Percentiles rank a stretch among this genome's conserved stretches.
Conservation (phyloP, 495 filamentous ascomycete species). For the Glonium stellatum region DNA sequence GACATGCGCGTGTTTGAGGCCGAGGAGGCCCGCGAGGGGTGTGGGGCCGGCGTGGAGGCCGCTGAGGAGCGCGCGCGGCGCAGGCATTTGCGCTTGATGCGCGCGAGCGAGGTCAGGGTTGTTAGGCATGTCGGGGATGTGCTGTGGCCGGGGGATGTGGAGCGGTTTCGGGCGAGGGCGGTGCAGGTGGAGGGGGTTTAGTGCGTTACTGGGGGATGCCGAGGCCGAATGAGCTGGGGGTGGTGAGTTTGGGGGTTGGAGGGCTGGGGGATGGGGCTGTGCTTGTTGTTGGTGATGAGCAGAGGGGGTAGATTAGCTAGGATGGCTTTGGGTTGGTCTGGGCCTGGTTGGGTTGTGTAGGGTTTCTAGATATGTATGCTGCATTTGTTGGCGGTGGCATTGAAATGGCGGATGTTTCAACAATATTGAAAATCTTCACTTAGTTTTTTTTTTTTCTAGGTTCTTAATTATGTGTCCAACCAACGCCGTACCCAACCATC, state of each 20-base stretch:
- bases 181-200: constrained; percentile 33
- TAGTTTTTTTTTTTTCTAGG: no score
- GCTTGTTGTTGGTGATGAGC: constrained; percentile 3
- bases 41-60: constrained; percentile 29
- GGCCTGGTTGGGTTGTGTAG: not conserved
- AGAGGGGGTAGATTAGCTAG: not conserved
- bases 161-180: constrained; percentile 48
- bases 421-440: no score
- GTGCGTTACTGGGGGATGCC: not conserved
- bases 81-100: constrained; percentile 58
- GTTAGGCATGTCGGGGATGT: constrained; percentile 63
- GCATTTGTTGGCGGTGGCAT: no score
- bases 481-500: not conserved
- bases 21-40: constrained; percentile 26
- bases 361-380: no score
- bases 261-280: constrained; percentile 9
- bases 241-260: constrained; percentile 17
- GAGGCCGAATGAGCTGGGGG: constrained; percentile 24
- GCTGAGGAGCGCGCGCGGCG: constrained; percentile 52
- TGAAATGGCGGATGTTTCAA: no score
- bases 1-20: constrained; percentile 40
- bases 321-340: not conserved
- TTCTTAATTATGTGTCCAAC: not conserved
- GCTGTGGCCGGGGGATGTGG: constrained; percentile 50
- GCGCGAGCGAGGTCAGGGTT: constrained; percentile 73